Conservation (phyloP, 2,329 filamentous ascomycete species). For the Pseudogymnoascus sp. region DNA sequence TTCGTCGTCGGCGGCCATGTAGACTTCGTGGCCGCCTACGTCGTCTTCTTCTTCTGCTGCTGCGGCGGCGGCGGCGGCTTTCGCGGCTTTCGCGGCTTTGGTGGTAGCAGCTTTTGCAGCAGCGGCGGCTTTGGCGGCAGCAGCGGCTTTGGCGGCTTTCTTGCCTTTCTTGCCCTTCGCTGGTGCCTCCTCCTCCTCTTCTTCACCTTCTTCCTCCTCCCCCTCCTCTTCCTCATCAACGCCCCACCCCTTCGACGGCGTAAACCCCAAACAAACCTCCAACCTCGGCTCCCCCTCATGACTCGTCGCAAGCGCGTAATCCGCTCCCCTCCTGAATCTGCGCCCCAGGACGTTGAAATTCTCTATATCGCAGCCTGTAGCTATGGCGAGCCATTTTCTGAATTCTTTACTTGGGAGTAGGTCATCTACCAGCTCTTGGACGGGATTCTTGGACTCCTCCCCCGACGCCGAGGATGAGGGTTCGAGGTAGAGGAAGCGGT, state of each 20-base stretch:
- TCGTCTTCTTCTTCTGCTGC: conserved; percentile 40
- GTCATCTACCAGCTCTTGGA: conserved; percentile 71
- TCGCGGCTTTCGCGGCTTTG: conserved; percentile 19
- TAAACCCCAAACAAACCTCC: conserved; percentile 81
- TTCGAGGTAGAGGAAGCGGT: conserved; percentile 80
- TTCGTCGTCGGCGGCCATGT: conserved; percentile 84
- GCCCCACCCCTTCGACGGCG: conserved; percentile 80
- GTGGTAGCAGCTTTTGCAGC: conserved; percentile 25
- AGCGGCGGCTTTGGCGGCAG: conserved; percentile 28
- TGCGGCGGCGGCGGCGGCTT: conserved; percentile 10
- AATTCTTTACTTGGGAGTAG: conserved; percentile 81
- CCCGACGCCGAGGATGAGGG: conserved; percentile 31
- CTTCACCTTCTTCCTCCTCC: conserved; percentile 35
- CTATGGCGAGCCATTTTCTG: conserved; percentile 78
- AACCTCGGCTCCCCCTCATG: conserved; percentile 71
- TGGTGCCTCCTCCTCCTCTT: conserved; percentile 25
- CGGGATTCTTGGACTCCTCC: conserved; percentile 43
- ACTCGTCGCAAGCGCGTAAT: conserved; percentile 88
- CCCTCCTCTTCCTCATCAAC: conserved; percentile 52
- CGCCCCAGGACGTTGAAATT: conserved; percentile 73
- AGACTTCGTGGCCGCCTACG: conserved; percentile 75
- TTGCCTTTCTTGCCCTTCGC: conserved; percentile 24
- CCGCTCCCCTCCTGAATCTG: conserved; percentile 75
- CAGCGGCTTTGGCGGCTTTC: conserved; percentile 3
- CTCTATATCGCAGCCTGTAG: conserved; percentile 67